A percentile compares a stretch with the other conserved stretches of the same genome.
These are phyloP conservation scores for Vanrija humicola DNA, from an alignment of 1,284 basidiomycete genomes.

Conservation along the genomic window DNA sequence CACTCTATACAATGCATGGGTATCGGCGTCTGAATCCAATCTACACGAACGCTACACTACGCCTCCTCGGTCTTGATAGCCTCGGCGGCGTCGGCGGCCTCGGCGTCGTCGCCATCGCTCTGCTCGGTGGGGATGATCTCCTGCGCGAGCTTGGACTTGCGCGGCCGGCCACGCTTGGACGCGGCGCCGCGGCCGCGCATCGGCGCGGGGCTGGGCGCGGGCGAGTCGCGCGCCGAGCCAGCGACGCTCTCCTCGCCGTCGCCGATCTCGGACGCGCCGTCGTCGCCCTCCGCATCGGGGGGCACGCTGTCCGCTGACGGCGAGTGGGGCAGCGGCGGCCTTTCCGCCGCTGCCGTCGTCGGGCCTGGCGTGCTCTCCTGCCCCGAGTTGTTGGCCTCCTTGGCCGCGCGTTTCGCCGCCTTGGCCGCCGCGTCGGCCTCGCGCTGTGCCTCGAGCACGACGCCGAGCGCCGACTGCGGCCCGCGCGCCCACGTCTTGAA, in stretches of 20 bases:
- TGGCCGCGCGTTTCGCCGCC: conserved; percentile 15
- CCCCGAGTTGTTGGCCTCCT: conserved; percentile 9
- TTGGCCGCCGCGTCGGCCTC: conserved; percentile 31
- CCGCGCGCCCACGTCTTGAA: conserved; percentile 40
- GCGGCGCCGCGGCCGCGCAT: conserved; percentile 1
- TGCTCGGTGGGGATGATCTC: conserved; percentile 33
- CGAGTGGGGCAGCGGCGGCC: conserved; percentile 8
- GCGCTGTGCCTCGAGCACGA: conserved; percentile 31
- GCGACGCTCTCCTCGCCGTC: conserved; percentile 25
- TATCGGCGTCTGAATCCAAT: too few relatives aligned
- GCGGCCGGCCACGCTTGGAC: conserved; percentile 20
- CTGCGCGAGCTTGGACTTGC: conserved; percentile 42
- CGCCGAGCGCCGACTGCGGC: conserved; percentile 34
- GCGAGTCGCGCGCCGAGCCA: conserved; percentile 5
- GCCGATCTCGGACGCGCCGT: conserved; percentile 22
- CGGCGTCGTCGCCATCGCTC: neutral
- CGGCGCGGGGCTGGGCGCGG: conserved; percentile 10
- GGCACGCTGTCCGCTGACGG: conserved; percentile 18
- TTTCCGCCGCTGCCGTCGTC: conserved; percentile 11
- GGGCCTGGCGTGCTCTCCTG: too few relatives aligned
- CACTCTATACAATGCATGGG: too few relatives aligned
- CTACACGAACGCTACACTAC: too few relatives aligned
- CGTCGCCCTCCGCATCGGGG: conserved; percentile 1
- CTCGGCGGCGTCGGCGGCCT: too few relatives aligned
- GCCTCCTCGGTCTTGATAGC: too few relatives aligned